These are phyloP conservation scores for Cryptococcus sp. DNA, from an alignment of 1,284 basidiomycete genomes.

Conservation along the genomic window DNA sequence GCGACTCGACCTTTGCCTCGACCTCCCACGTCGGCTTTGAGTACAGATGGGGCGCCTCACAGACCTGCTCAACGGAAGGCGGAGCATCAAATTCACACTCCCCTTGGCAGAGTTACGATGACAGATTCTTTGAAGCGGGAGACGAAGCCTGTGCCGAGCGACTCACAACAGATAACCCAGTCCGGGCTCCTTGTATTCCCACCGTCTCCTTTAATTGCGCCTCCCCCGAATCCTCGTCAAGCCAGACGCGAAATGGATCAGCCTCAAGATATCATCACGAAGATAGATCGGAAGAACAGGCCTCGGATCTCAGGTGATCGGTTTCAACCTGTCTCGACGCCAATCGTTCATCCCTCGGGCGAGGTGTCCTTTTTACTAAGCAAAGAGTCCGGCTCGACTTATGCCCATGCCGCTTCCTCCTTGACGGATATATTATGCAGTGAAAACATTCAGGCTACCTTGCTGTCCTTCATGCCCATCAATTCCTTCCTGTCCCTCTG, in stretches of 20 bases:
- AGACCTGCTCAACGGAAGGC: neutral
- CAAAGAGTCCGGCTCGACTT: neutral
- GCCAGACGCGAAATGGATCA: too few relatives aligned
- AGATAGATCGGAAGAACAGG: too few relatives aligned
- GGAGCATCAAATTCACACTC: neutral
- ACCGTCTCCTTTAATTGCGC: neutral
- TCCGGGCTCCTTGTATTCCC: neutral
- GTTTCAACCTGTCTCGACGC: conserved; percentile 1
- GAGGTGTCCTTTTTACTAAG: neutral
- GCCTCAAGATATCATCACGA: too few relatives aligned
- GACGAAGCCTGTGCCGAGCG: neutral
- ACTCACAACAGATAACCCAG: neutral
- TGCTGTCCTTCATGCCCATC: conserved; percentile 38
- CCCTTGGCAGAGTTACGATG: neutral
- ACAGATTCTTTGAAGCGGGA: neutral
- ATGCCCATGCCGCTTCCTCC: conserved; percentile 6
- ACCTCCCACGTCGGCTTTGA: neutral
- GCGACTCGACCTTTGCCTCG: conserved; percentile 6
- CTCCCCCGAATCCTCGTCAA: too few relatives aligned
- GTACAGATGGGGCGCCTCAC: neutral
- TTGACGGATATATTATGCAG: neutral
- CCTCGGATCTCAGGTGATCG: neutral
- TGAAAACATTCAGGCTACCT: conserved; percentile 21
- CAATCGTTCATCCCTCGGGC: conserved; percentile 2
- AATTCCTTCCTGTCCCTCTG: conserved; percentile 44